These are phyloP conservation scores for Lodderomyces margitis DNA, from an alignment of 1,139 yeast genomes.

Conservation along the genomic window DNA sequence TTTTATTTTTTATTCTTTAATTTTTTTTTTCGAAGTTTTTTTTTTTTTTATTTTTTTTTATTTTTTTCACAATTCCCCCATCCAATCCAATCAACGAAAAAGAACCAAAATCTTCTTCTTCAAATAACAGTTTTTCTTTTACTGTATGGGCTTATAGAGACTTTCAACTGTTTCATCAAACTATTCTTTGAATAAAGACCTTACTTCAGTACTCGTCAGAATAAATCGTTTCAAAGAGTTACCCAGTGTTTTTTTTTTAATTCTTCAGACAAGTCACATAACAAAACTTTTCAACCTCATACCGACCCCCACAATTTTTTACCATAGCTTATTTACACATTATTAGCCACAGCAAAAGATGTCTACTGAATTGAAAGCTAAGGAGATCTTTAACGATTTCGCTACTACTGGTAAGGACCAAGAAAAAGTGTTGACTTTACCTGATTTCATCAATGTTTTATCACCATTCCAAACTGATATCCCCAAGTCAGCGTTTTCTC, in stretches of 20 bases:
- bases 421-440: conserved; percentile 27
- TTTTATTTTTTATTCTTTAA: not conserved
- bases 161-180: conserved; percentile 1
- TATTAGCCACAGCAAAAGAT: conserved; percentile 8
- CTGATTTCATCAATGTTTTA: conserved; percentile 39
- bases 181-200: not conserved
- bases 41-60: not conserved
- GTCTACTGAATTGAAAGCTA: conserved; percentile 30
- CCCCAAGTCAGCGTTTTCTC: conserved; percentile 38
- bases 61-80: not conserved
- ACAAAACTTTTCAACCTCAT: not conserved
- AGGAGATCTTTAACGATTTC: conserved; percentile 42
- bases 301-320: not conserved
- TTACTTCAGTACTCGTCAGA: not conserved
- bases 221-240: no score
- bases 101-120: not conserved
- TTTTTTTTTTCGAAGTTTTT: conserved; percentile 5
- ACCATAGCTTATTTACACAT: no score
- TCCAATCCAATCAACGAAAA: not conserved
- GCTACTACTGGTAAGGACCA: conserved; percentile 28
- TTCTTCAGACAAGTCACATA: not conserved
- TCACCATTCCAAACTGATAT: conserved; percentile 45
- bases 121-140: not conserved
- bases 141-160: not conserved
- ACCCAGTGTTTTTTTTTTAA: not conserved